Evolutionary conservation across 2,329 filamentous ascomycete species (phyloP), one percentile per base, ranked within the genome.

Genomic region (Coleophoma cylindrospora): DNA sequence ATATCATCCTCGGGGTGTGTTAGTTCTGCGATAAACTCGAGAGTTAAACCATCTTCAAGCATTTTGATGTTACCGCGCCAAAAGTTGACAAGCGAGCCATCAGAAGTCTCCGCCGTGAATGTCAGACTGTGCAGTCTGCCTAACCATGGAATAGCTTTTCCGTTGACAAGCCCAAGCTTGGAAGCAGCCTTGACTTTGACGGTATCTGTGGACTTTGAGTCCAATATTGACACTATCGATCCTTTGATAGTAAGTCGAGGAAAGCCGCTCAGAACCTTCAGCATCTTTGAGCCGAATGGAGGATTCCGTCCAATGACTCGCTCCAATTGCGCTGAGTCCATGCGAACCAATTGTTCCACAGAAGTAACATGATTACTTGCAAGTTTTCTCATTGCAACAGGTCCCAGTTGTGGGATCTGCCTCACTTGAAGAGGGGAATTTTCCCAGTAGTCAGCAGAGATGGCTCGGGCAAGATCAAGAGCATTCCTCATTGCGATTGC

Each of bases 361-460:
- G 74, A 87, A 27, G 73, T 81, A 48, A 97, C 79, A 1, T 84
- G 83, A n/a, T 82, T 83, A 37, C 78, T 76, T 3, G 82, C 78
- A 40, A 97, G 76, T 64, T 87, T 94, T 36, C 86, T 79, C 55
- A 89, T 83, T n/a, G 81, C 79, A 1, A 84, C 88, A 4, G 82
- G 73, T 0, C 94, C 94, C 53, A 97, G 80, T 3, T 83, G 80
- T 0, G 88, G 82, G 2, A 99, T 77, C 65, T 97, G 92, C 53
- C 87, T 86, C 61, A 99, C 78, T 57, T 96, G 88, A 19, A 86
- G 74, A 0, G 88, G 81, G 2, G 84, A 87, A 34, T 87, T 83
- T 61, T 99, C 94, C 94, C 91, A 67, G 1, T 76, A 74, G 1
- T 79, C 80, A 2, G 91, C 87, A 19, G 81, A 79, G 47, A 97